phyloP scores from a whole-genome alignment of 2,329 filamentous ascomycete species.

The Exophiala sideris region DNA sequence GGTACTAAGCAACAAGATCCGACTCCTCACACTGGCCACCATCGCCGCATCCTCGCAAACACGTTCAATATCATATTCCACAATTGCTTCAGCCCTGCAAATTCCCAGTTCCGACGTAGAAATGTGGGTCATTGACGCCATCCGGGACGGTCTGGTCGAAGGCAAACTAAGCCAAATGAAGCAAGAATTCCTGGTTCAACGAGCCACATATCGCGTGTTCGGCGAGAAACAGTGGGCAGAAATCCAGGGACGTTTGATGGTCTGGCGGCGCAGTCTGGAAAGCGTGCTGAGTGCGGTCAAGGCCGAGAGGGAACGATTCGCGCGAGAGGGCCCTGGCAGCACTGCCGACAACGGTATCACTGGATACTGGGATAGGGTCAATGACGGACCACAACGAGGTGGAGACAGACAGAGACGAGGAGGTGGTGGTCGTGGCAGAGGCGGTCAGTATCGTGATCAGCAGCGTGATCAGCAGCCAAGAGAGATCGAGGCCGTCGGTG shows the following conservation, averaged over 20 bases:
- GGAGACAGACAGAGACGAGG: conserved; percentile 17
- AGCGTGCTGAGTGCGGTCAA: conserved; percentile 75
- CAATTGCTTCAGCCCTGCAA: conserved; percentile 80
- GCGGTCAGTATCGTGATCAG: conserved; percentile 30
- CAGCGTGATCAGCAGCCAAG: conserved; percentile 31
- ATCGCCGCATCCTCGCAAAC: conserved; percentile 78
- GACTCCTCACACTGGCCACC: conserved; percentile 86
- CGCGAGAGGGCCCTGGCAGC: conserved; percentile 55
- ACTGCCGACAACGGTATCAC: conserved; percentile 15
- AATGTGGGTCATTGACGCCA: conserved; percentile 98
- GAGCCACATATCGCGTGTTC: conserved; percentile 94
- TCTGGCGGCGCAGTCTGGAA: conserved; percentile 80
- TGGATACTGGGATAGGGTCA: conserved; percentile 15
- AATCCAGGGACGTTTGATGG: conserved; percentile 82
- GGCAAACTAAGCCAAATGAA: conserved; percentile 93
- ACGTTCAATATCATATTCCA: conserved; percentile 82
- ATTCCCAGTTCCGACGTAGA: conserved; percentile 82
- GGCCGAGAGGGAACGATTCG: conserved; percentile 75
- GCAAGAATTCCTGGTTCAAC: conserved; percentile 90
- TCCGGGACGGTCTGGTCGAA: conserved; percentile 91
- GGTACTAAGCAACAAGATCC: conserved; percentile 88
- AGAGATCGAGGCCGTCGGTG: conserved; percentile 38
- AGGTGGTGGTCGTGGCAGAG: conserved; percentile 30
- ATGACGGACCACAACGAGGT: conserved; percentile 10
- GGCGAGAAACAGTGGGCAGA: conserved; percentile 98